Evolutionary conservation across 345 rosid species (phyloP), one percentile per base, ranked within the genome.

Genomic region (Geranium rotundifolium): DNA sequence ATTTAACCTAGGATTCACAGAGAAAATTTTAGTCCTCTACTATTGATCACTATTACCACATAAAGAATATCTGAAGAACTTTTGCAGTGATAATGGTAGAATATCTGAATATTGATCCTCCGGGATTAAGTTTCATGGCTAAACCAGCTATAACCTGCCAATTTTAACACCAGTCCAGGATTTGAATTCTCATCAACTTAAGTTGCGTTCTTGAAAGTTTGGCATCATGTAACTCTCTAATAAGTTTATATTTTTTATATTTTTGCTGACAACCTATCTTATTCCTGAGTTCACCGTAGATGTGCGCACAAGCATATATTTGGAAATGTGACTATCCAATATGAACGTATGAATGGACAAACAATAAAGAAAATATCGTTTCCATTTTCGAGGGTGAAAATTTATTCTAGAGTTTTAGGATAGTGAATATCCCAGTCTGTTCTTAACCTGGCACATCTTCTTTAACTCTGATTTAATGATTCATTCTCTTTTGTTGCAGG

Each of bases 401-500:
- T 37, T 4, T 37, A 37, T 37, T 37, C 7, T 37, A 37, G 46
- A 37, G 46, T 6, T 37, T 37, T 37, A 37, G 46, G 46, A 34
- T 34, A 46, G 52, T 46, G 15, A 46, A 46, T 7, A 46, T 46
- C 16, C 52, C 52, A 7, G 14, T 46, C 14, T 46, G 12, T 46
- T 46, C 13, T 46, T 46, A 9, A 46, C 15, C 3, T 7, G 52
- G 3, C 3, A 9, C 14, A 9, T 46, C 12, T 46, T 46, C 14
- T 46, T 14, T 46, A 46, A 14, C 52, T 46, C 14, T 46, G 52
- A 46, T 46, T 46, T 46, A 2, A 46, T 46, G 52, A 9, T 59
- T 6, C 1, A 6, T 29, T 7, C 8, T 34, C 2, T 29, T 59
- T 19, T 57, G 8, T 54, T 82, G 84, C 81, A 92, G 96, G 70